Percentiles rank a stretch among this genome's conserved stretches.
phyloP scores from a whole-genome alignment of 331 rosid species.

The Quercus lobata region DNA sequence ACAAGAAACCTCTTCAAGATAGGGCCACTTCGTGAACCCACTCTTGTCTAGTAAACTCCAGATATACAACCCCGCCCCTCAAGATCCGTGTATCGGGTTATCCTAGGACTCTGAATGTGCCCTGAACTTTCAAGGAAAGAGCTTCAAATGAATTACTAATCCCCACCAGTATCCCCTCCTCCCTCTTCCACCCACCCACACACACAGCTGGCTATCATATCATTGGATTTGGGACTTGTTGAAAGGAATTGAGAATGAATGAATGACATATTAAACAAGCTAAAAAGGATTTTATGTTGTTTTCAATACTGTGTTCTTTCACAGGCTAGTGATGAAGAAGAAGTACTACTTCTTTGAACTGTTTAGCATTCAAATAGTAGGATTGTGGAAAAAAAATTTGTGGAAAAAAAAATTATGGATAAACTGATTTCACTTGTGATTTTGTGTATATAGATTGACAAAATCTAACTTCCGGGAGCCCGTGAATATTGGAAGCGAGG shows the following conservation, averaged over 20 bases:
- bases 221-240: too few relatives aligned
- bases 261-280: background rate
- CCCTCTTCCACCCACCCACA: too few relatives aligned
- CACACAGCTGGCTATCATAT: too few relatives aligned
- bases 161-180: background rate
- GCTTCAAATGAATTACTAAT: background rate
- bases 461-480: slow-evolving; percentile 96
- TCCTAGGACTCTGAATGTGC: background rate
- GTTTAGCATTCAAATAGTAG: background rate
- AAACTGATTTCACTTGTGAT: background rate
- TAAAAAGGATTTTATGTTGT: background rate
- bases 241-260: too few relatives aligned
- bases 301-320: background rate
- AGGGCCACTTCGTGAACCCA: too few relatives aligned
- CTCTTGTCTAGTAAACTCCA: too few relatives aligned
- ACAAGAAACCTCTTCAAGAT: too few relatives aligned
- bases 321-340: background rate
- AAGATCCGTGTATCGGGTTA: too few relatives aligned
- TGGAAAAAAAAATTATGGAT: background rate
- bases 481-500: slow-evolving; percentile 93
- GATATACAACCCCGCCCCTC: too few relatives aligned
- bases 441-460: slow-evolving; percentile 56
- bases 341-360: background rate
- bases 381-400: background rate
- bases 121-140: background rate